phyloP scores from a whole-genome alignment of 2,329 filamentous ascomycete species.

The Paecilomyces variotii region DNA sequence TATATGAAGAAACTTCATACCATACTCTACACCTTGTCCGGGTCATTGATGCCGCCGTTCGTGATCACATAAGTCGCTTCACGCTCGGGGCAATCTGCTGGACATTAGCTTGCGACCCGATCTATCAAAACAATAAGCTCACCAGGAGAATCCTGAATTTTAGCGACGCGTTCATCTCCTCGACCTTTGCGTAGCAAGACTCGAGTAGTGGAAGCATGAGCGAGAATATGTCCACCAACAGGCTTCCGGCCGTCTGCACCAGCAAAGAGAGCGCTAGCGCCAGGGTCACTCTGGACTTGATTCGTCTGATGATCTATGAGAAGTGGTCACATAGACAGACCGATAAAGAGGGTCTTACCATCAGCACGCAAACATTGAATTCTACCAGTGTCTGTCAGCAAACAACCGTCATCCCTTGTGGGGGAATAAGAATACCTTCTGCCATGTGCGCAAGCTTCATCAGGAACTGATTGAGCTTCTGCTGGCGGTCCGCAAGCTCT shows the following conservation, averaged over 20 bases:
- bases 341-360: constrained; percentile 34
- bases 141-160: constrained; percentile 61
- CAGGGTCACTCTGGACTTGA: constrained; percentile 63
- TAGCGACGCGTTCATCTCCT: constrained; percentile 62
- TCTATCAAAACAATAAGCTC: constrained; percentile 8
- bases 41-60: constrained; percentile 60
- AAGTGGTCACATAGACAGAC: background rate
- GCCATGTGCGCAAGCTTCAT: constrained; percentile 57
- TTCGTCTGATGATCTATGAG: constrained; percentile 46
- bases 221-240: constrained; percentile 59
- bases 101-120: constrained; percentile 5
- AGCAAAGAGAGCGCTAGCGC: constrained; percentile 59
- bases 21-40: constrained; percentile 46
- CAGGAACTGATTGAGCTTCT: constrained; percentile 59
- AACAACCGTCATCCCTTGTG: background rate
- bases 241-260: constrained; percentile 61
- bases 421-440: constrained; percentile 38
- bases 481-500: constrained; percentile 60
- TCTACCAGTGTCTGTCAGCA: constrained; percentile 34
- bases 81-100: constrained; percentile 56
- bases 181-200: constrained; percentile 60
- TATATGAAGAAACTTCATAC: background rate
- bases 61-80: constrained; percentile 66
- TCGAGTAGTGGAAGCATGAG: constrained; percentile 60
- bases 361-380: constrained; percentile 59